Evolutionary conservation across 331 rosid genomes (phyloP).

Genomic region (Spiraea crenata): DNA sequence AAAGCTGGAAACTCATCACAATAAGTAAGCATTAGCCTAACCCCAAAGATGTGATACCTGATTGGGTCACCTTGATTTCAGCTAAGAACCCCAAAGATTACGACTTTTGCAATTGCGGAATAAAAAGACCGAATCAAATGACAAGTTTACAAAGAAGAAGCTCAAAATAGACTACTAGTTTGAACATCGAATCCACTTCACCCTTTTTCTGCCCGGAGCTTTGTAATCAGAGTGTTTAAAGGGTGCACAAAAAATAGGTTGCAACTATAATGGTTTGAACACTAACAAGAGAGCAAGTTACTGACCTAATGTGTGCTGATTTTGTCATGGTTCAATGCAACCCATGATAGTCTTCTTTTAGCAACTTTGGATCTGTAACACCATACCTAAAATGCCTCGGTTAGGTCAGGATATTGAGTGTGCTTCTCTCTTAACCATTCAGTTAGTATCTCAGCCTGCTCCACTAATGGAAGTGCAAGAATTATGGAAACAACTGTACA

Average conservation of each 20-base stretch:
- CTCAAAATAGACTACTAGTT: slow-evolving; percentile 7
- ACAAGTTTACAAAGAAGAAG: slow-evolving; percentile 19
- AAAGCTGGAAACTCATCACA: too few species aligned
- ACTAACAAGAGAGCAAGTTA: not conserved
- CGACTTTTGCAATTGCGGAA: slow-evolving; percentile 9
- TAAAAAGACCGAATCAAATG: slow-evolving; percentile 1
- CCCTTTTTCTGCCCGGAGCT: not conserved
- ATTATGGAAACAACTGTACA: slow-evolving; percentile 70
- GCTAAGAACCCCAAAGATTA: not conserved
- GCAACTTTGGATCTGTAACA: slow-evolving; percentile 86
- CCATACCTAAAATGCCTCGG: slow-evolving; percentile 92
- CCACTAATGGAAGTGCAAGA: slow-evolving; percentile 78
- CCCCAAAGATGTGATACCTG: not conserved
- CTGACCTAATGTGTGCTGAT: slow-evolving; percentile 34
- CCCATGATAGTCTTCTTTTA: slow-evolving; percentile 61
- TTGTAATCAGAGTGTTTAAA: slow-evolving; percentile 1
- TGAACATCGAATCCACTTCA: not conserved
- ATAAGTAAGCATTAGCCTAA: too few species aligned
- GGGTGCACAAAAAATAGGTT: not conserved
- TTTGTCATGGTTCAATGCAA: slow-evolving; percentile 48
- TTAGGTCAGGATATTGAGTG: slow-evolving; percentile 76
- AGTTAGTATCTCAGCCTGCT: slow-evolving; percentile 78
- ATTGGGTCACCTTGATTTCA: not conserved
- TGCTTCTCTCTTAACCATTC: slow-evolving; percentile 64
- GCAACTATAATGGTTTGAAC: not conserved